These are phyloP conservation scores for Cryomyces antarcticus DNA, from an alignment of 495 filamentous ascomycete species.

Conservation along the genomic window DNA sequence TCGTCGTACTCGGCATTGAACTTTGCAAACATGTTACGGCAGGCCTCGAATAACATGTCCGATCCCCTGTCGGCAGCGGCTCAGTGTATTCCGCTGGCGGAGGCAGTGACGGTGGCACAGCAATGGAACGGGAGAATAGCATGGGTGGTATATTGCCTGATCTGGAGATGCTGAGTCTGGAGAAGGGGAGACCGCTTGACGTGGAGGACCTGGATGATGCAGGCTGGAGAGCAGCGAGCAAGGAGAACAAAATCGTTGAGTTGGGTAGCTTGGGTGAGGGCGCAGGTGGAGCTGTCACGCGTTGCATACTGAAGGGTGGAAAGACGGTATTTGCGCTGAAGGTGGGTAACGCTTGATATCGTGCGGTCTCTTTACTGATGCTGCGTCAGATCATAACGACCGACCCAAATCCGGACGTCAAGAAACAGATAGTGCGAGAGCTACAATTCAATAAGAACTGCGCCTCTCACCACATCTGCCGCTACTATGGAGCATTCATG, in stretches of 20 bases:
- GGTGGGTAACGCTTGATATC: constrained; percentile 29
- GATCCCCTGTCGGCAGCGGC: constrained; percentile 74
- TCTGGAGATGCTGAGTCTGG: constrained; percentile 52
- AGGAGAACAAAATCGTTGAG: constrained; percentile 70
- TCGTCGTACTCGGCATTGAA: constrained; percentile 56
- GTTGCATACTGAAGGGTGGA: constrained; percentile 67
- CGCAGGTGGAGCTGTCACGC: constrained; percentile 86
- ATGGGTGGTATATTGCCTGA: constrained; percentile 43
- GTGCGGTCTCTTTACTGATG: background rate
- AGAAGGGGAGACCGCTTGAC: constrained; percentile 64
- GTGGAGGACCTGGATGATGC: constrained; percentile 89
- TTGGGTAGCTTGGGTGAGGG: constrained; percentile 84
- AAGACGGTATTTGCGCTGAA: constrained; percentile 94
- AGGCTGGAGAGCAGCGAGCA: constrained; percentile 81
- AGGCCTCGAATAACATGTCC: constrained; percentile 38
- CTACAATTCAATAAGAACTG: constrained; percentile 95
- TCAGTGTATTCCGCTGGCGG: constrained; percentile 57
- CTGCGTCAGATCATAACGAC: constrained; percentile 73
- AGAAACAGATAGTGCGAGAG: constrained; percentile 92
- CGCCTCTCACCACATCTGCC: constrained; percentile 80
- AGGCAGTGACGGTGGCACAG: constrained; percentile 34
- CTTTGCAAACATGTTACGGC: constrained; percentile 40
- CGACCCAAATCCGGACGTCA: constrained; percentile 90
- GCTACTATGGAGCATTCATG: constrained; percentile 91
- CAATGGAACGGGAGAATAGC: constrained; percentile 61